Conservation (phyloP, 2,329 filamentous ascomycete species). For the Furcasterigmium sp. region DNA sequence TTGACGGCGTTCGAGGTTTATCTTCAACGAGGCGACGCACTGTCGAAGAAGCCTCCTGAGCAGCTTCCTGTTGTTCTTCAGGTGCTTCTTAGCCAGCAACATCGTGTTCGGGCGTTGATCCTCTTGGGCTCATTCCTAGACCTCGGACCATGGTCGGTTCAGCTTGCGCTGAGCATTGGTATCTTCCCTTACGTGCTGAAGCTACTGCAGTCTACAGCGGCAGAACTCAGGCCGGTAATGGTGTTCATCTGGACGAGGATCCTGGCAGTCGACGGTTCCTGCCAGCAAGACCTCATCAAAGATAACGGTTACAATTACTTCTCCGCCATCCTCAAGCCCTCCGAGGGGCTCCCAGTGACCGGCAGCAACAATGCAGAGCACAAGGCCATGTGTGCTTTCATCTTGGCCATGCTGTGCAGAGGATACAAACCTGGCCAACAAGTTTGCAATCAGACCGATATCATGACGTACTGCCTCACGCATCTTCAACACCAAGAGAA, state of each 20-base stretch:
- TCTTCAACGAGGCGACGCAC: conserved; percentile 71
- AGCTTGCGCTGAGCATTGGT: conserved; percentile 91
- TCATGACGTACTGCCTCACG: conserved; percentile 80
- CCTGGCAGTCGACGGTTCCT: conserved; percentile 88
- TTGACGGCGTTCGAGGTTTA: conserved; percentile 97
- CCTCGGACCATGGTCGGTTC: conserved; percentile 96
- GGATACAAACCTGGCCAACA: conserved; percentile 87
- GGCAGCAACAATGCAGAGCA: conserved; percentile 78
- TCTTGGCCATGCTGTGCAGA: conserved; percentile 95
- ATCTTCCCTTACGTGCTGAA: conserved; percentile 99
- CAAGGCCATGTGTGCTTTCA: conserved; percentile 98
- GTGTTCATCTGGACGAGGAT: conserved; percentile 99
- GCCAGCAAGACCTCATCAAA: conserved; percentile 89
- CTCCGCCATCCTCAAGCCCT: conserved; percentile 82
- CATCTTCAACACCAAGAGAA: conserved; percentile 86
- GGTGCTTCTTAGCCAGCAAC: conserved; percentile 91
- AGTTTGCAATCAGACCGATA: conserved; percentile 84
- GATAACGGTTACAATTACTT: conserved; percentile 98
- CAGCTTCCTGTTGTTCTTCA: conserved; percentile 95
- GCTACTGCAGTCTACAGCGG: conserved; percentile 86
- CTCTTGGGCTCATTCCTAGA: conserved; percentile 91
- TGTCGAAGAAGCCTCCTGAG: conserved; percentile 82
- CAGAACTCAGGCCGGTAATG: conserved; percentile 96
- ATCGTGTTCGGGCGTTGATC: conserved; percentile 84
- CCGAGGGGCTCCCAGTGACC: conserved; percentile 75